Conservation (phyloP, 2,329 filamentous ascomycete genomes). For the Lasiodiplodia theobromae region DNA sequence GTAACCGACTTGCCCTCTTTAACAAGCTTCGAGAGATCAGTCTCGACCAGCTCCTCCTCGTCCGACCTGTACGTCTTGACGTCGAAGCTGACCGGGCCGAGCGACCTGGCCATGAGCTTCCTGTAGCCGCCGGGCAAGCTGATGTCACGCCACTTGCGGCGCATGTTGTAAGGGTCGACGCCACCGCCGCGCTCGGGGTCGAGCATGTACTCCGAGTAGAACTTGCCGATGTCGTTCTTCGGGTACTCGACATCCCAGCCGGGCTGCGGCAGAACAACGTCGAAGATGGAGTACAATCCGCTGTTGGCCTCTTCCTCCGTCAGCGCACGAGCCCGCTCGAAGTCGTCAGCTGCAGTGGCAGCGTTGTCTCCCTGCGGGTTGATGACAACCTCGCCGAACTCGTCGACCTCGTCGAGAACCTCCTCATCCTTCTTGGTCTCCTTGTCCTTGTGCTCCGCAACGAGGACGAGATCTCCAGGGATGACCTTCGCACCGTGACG, state of each 20-base stretch:
- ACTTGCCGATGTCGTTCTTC: constrained; percentile 79
- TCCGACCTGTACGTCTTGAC: constrained; percentile 56
- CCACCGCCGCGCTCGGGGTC: constrained; percentile 74
- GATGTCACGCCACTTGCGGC: constrained; percentile 82
- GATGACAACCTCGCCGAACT: constrained; percentile 71
- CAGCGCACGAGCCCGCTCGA: constrained; percentile 74
- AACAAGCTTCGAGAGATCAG: constrained; percentile 75
- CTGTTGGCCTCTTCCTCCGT: constrained; percentile 78
- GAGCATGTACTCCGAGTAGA: constrained; percentile 85
- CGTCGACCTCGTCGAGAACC: constrained; percentile 54
- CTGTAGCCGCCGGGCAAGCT: constrained; percentile 89
- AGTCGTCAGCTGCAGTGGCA: constrained; percentile 63
- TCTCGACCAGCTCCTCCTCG: constrained; percentile 85
- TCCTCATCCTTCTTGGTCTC: constrained; percentile 37
- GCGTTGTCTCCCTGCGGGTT: constrained; percentile 65
- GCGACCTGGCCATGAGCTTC: constrained; percentile 78
- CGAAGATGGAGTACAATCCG: constrained; percentile 81
- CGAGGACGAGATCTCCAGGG: constrained; percentile 82
- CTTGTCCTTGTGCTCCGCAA: constrained; percentile 63
- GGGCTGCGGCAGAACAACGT: constrained; percentile 89
- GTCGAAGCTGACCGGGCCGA: constrained; percentile 68
- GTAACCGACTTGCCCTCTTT: constrained; percentile 50
- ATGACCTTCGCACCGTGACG: constrained; percentile 76
- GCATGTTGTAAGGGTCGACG: constrained; percentile 86
- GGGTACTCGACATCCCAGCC: constrained; percentile 92